Evolutionary conservation across 202 grass and related monocot species (phyloP).

Genomic region (Miscanthus sacchariflorus): DNA sequence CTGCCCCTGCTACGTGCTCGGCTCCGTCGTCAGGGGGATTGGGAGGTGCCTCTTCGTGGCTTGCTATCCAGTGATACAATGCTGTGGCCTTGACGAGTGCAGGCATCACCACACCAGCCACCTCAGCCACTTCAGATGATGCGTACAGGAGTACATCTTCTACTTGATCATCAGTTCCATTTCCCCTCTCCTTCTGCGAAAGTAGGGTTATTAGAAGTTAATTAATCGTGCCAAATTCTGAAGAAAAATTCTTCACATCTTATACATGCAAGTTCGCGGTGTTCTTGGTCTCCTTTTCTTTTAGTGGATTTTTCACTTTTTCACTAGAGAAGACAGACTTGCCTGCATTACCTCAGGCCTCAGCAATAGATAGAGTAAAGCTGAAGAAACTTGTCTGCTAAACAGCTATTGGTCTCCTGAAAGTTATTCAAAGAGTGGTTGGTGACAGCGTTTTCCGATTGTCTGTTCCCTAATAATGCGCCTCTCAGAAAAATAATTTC

Average conservation of each 20-base stretch:
- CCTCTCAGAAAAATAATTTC: neutral
- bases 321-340: conserved; percentile 13
- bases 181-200: neutral
- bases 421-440: conserved; percentile 27
- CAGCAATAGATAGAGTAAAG: conserved; percentile 17
- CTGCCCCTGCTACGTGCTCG: conserved; percentile 53
- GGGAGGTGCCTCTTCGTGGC: conserved; percentile 70
- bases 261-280: neutral
- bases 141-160: neutral
- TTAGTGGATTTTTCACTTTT: neutral
- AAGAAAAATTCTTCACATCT: conserved; percentile 1
- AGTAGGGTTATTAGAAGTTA: neutral
- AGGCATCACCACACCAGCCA: conserved; percentile 59
- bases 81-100: conserved; percentile 69
- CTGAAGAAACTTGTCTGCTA: conserved; percentile 10
- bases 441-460: conserved; percentile 13
- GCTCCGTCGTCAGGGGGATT: conserved; percentile 55
- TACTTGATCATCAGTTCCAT: conserved; percentile 10
- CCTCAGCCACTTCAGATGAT: conserved; percentile 64
- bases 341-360: neutral
- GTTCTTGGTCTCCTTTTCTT: neutral
- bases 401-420: neutral
- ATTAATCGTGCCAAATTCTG: neutral
- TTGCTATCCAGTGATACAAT: conserved; percentile 69
- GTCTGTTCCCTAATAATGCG: neutral